Base-by-base conservation (phyloP, 495 filamentous ascomycete species). In the Opeltia flavorubescens region DNA sequence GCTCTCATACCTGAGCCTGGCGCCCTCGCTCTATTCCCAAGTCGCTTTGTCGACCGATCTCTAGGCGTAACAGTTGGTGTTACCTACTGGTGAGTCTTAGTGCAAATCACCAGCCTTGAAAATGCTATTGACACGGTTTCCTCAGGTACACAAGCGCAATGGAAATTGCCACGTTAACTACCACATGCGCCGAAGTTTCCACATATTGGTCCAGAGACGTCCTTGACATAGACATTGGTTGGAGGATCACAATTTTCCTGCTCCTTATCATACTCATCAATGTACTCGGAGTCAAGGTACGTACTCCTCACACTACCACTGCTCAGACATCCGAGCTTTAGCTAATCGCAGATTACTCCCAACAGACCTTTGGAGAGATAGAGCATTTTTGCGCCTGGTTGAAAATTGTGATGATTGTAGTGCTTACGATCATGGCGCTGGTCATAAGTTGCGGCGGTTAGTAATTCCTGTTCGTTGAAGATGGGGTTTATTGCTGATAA, bases 1-100 rank as follows among this genome's bases (percentile, higher is more conserved):
- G 54, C 59, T 26, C 53, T 61, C 20, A 57, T 59, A 48, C 65
- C 64, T 0, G 52, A 63, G 4, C 48, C 64, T 0, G 60, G 60
- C 13, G 60, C 60, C 7, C 15, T 67, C 20, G 56, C 55, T 3
- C 52, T 59, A 43, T 65, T 59, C 46, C 57, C 64, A 2, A 47
- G 48, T 12, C 44, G 55, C 21, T 67, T 66, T 44, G 55, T 66
- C 11, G 64, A 67, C 39, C 35, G 28, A 1, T 56, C 61, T 17
- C 53, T 67, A 15, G 62, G 60, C 1, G 59, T 62, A 24, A 51
- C 53, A 13, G 56, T 66, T 7, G 62, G 60, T 20, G 40, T 59
- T 17, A 51, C 50, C 21, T 67, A 67, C 40, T 66, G 63, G 63
- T 65, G 46, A 23, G 57, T 50, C 9, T 20, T 25, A 15, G 13